Evolutionary conservation across 2,329 filamentous ascomycete genomes (phyloP).

Genomic region (Sporothrix mexicana): DNA sequence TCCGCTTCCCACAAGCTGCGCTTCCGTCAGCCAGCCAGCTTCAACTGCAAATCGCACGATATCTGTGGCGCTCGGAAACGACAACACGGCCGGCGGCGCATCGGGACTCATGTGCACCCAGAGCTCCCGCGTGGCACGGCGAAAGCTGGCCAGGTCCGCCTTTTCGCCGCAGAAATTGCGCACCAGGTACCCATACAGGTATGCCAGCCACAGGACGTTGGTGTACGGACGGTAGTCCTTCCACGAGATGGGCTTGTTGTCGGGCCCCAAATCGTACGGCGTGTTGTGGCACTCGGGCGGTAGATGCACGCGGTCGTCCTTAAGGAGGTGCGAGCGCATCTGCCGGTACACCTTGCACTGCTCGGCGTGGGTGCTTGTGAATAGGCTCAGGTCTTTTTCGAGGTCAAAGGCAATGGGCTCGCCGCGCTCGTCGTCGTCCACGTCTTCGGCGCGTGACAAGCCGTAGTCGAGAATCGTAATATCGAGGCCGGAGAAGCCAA

Average conservation of each 20-base stretch:
- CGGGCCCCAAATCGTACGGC: conserved; percentile 54
- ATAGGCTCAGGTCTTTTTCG: conserved; percentile 64
- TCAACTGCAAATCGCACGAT: conserved; percentile 64
- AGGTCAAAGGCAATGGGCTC: conserved; percentile 60
- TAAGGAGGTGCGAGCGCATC: conserved; percentile 64
- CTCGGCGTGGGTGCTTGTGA: conserved; percentile 63
- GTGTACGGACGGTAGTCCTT: conserved; percentile 62
- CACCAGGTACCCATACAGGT: conserved; percentile 62
- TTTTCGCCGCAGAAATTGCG: conserved; percentile 55
- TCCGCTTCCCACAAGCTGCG: conserved; percentile 53
- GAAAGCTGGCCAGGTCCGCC: conserved; percentile 55
- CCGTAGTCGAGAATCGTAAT: conserved; percentile 71
- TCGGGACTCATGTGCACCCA: conserved; percentile 60
- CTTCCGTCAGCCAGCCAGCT: conserved; percentile 61
- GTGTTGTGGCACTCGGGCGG: conserved; percentile 54
- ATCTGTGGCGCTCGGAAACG: conserved; percentile 62
- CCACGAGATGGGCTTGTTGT: conserved; percentile 61
- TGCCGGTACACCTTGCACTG: conserved; percentile 68
- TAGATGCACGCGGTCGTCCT: conserved; percentile 57
- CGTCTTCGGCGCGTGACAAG: conserved; percentile 59
- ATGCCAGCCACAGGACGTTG: conserved; percentile 69
- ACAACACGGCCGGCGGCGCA: conserved; percentile 54
- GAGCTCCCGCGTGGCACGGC: conserved; percentile 57
- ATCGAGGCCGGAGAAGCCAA: conserved; percentile 66
- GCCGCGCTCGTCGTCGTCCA: conserved; percentile 46